These are phyloP conservation scores for Carallia pectinifolia DNA, from an alignment of 345 rosid genomes.

Conservation along the genomic window DNA sequence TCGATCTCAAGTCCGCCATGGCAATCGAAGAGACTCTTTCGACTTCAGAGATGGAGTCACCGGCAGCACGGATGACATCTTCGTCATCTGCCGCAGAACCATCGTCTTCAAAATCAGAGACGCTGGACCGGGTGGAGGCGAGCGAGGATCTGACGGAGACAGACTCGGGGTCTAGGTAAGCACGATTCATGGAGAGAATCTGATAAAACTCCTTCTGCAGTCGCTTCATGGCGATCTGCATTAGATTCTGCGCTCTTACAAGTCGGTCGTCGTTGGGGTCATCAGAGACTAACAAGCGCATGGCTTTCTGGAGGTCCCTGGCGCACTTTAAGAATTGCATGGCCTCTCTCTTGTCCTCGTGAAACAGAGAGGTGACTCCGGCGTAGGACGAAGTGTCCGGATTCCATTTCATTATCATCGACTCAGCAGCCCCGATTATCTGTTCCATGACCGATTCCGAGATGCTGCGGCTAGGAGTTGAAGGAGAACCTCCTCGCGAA, in stretches of 20 bases:
- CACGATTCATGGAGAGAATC: slow-evolving; percentile 31
- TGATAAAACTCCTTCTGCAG: slow-evolving; percentile 29
- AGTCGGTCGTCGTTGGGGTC: slow-evolving; percentile 12
- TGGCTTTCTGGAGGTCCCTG: slow-evolving; percentile 15
- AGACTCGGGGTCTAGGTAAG: slow-evolving; percentile 29
- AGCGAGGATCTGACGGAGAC: slow-evolving; percentile 25
- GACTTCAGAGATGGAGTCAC: slow-evolving; percentile 26
- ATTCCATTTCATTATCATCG: slow-evolving; percentile 28
- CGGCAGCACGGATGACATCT: not conserved
- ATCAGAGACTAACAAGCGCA: slow-evolving; percentile 17
- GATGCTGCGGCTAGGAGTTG: slow-evolving; percentile 17
- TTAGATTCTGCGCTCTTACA: slow-evolving; percentile 16
- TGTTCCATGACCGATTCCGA: slow-evolving; percentile 15
- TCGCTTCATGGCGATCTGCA: slow-evolving; percentile 29
- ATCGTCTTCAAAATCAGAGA: slow-evolving; percentile 21
- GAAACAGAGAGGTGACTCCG: slow-evolving; percentile 26
- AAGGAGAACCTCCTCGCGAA: not conserved
- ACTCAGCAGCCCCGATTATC: slow-evolving; percentile 8
- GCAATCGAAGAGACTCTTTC: slow-evolving; percentile 22
- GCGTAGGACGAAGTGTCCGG: slow-evolving; percentile 26
- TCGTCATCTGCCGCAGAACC: slow-evolving; percentile 13
- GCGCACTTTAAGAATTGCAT: slow-evolving; percentile 20
- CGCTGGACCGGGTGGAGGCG: slow-evolving; percentile 24
- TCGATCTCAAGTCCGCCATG: slow-evolving; percentile 25
- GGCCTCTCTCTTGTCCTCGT: slow-evolving; percentile 27